Conservation (phyloP, 495 filamentous ascomycete genomes). For the Podospora conica region DNA sequence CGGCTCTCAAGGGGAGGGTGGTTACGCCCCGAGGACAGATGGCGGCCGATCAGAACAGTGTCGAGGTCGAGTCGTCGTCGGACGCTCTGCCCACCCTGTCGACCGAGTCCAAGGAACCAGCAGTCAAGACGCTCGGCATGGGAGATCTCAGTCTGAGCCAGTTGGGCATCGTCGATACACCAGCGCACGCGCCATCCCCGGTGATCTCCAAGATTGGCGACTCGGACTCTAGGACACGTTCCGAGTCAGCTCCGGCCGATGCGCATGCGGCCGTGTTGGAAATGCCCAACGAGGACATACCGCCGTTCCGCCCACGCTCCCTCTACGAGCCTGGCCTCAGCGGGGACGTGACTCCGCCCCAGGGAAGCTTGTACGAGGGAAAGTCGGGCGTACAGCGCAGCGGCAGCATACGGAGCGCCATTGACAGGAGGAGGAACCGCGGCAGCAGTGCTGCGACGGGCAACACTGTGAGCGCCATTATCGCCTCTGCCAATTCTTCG, state of each 20-base stretch:
- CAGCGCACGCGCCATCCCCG: slow-evolving; percentile 37
- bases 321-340: slow-evolving; percentile 39
- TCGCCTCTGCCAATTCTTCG: slow-evolving; percentile 57
- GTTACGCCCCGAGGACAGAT: slow-evolving; percentile 25
- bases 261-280: slow-evolving; percentile 18
- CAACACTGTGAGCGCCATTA: slow-evolving; percentile 59
- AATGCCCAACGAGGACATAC: slow-evolving; percentile 26
- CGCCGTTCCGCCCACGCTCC: slow-evolving; percentile 33
- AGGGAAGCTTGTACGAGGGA: slow-evolving; percentile 62
- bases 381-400: slow-evolving; percentile 61
- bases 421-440: slow-evolving; percentile 64
- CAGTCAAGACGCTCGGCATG: slow-evolving; percentile 82
- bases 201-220: slow-evolving; percentile 40
- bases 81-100: slow-evolving; percentile 29
- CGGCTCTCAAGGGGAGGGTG: slow-evolving; percentile 36
- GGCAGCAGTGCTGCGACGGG: slow-evolving; percentile 75
- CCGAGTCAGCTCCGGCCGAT: slow-evolving; percentile 43
- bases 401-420: slow-evolving; percentile 76
- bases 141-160: slow-evolving; percentile 85
- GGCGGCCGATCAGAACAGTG: slow-evolving; percentile 33
- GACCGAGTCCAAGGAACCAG: slow-evolving; percentile 57
- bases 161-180: slow-evolving; percentile 59
- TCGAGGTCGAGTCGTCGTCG: slow-evolving; percentile 43
- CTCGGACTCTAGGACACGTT: slow-evolving; percentile 31
- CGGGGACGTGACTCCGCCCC: slow-evolving; percentile 58